Evolutionary conservation across 208 protist genomes (phyloP).

Genomic region (Acanthamoeba lenticulata): DNA sequence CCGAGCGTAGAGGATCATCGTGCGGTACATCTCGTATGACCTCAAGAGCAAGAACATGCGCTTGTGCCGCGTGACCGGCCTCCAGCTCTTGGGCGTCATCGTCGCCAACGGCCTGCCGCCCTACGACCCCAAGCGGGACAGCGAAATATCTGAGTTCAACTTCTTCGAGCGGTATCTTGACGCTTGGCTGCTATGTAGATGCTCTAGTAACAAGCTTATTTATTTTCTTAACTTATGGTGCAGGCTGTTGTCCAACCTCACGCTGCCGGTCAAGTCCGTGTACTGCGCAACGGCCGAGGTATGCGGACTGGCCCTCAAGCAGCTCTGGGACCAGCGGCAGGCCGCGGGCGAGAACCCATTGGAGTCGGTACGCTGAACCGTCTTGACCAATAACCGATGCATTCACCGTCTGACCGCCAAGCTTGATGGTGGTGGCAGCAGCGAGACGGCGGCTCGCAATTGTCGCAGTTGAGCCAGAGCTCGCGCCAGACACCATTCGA

Average conservation of each 20-base stretch:
- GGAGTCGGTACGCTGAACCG: slow-evolving; percentile 57
- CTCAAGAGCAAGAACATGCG: slow-evolving; percentile 61
- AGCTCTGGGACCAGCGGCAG: slow-evolving; percentile 42
- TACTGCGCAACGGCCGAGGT: slow-evolving; percentile 84
- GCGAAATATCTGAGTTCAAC: slow-evolving; percentile 64
- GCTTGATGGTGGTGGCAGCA: too few species aligned
- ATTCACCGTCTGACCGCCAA: too few species aligned
- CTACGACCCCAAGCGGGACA: slow-evolving; percentile 72
- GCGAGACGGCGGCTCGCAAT: slow-evolving; percentile 27
- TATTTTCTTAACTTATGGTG: neutral
- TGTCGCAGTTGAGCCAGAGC: slow-evolving; percentile 8
- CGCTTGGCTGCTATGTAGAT: too few species aligned
- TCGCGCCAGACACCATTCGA: slow-evolving; percentile 56
- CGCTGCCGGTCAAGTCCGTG: slow-evolving; percentile 72
- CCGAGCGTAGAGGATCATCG: slow-evolving; percentile 29
- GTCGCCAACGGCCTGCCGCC: slow-evolving; percentile 75
- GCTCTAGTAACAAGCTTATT: too few species aligned
- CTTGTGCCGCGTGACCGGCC: slow-evolving; percentile 73
- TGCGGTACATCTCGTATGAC: slow-evolving; percentile 67
- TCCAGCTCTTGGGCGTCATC: slow-evolving; percentile 87
- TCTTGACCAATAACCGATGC: neutral
- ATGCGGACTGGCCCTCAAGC: slow-evolving; percentile 83
- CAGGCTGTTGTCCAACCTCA: slow-evolving; percentile 75
- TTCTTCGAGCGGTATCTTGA: slow-evolving; percentile 75
- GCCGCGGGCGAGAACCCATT: neutral